Evolutionary conservation across 345 rosid species (phyloP).

Genomic region (Citrus hindsii): DNA sequence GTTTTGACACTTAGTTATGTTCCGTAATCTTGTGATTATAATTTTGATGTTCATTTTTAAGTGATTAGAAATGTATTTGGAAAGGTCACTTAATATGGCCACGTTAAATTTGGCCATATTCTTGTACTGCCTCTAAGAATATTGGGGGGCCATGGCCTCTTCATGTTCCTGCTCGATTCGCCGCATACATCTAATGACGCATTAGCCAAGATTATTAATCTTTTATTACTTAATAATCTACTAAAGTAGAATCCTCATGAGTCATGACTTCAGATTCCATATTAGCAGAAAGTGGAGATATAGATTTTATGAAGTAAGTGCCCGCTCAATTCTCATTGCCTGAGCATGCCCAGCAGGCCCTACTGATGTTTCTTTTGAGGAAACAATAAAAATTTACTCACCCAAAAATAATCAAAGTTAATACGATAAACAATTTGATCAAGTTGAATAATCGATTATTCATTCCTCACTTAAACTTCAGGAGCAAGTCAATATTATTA

Average conservation of each 20-base stretch:
- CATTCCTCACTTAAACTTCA: not conserved
- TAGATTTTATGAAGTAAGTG: not conserved
- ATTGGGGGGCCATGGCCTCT: slow-evolving; percentile 37
- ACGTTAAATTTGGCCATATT: not conserved
- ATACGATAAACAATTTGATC: not conserved
- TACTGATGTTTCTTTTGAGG: slow-evolving; percentile 29
- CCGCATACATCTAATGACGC: slow-evolving; percentile 27
- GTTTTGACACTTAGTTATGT: not conserved
- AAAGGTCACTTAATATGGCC: slow-evolving; percentile 6
- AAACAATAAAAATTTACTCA: slow-evolving; percentile 15
- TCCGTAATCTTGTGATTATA: not conserved
- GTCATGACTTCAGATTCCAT: slow-evolving; percentile 21
- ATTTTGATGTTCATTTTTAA: not conserved
- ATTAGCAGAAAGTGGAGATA: not conserved
- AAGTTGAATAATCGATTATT: slow-evolving; percentile 2
- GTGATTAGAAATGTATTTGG: not conserved
- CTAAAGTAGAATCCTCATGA: slow-evolving; percentile 30
- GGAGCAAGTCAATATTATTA: slow-evolving; percentile 12
- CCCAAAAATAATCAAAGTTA: not conserved
- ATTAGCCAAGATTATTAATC: slow-evolving; percentile 7
- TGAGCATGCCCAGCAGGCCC: slow-evolving; percentile 24
- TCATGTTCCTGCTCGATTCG: slow-evolving; percentile 22
- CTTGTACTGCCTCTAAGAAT: slow-evolving; percentile 31
- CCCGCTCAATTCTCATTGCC: slow-evolving; percentile 15
- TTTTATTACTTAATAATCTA: slow-evolving; percentile 6